These are phyloP conservation scores for Daldinia sp. DNA, from an alignment of 2,329 filamentous ascomycete species.

Conservation along the genomic window DNA sequence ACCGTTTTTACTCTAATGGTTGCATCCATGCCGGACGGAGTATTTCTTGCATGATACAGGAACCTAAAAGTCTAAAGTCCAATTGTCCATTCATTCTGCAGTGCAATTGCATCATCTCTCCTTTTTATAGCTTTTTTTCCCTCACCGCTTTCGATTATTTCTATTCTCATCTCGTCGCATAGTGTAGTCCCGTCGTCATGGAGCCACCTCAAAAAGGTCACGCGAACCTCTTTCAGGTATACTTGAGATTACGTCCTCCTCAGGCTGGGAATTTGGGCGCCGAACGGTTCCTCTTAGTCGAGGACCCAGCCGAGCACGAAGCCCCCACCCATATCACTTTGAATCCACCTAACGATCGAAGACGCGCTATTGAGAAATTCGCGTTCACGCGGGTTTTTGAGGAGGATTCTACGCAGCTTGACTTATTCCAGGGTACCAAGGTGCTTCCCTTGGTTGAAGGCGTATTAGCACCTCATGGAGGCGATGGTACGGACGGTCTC, in stretches of 20 bases:
- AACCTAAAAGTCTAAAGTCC: constrained; percentile 2
- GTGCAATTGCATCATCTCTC: constrained; percentile 21
- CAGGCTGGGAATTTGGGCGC: constrained; percentile 53
- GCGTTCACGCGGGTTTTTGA: constrained; percentile 94
- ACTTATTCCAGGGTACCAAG: constrained; percentile 83
- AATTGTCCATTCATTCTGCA: constrained; percentile 29
- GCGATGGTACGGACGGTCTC: constrained; percentile 86
- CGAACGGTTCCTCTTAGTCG: constrained; percentile 83
- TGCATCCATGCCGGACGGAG: constrained; percentile 26
- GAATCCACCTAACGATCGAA: constrained; percentile 84
- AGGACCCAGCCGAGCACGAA: constrained; percentile 59
- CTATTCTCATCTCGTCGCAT: constrained; percentile 4
- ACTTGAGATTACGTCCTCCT: constrained; percentile 81
- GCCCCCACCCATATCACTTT: constrained; percentile 75
- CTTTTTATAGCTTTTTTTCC: constrained; percentile 8
- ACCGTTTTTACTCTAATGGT: constrained; percentile 22
- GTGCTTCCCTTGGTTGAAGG: constrained; percentile 80
- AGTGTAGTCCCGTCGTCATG: constrained; percentile 44
- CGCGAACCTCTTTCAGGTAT: constrained; percentile 84
- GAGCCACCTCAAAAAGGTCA: constrained; percentile 55
- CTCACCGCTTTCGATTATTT: constrained; percentile 14
- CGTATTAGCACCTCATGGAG: constrained; percentile 75
- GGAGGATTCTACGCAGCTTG: constrained; percentile 82
- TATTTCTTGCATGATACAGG: constrained; percentile 35
- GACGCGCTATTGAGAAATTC: constrained; percentile 90